Evolutionary conservation across 192 early-diverging fungal genomes (phyloP).

Genomic region (Dimargaris verticillata): DNA sequence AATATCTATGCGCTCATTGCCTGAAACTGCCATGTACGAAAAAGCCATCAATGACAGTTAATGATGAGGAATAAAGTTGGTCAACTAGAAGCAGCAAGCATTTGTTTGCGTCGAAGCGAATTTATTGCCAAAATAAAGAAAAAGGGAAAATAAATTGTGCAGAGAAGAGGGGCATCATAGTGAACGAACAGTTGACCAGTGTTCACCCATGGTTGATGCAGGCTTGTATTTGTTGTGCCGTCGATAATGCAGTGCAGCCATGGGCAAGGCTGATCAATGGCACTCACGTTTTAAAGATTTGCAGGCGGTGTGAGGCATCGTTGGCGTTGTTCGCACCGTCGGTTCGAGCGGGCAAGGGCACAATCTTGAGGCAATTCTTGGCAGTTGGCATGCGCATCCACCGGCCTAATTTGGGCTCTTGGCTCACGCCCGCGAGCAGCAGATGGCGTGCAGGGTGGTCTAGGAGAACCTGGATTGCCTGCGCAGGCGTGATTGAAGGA

Average conservation of each 20-base stretch:
- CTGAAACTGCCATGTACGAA: no score
- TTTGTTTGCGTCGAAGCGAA: no score
- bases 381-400: constrained; percentile 70
- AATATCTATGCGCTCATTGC: no score
- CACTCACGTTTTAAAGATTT: no score
- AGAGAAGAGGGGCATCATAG: not conserved
- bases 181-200: not conserved
- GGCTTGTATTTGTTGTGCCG: no score
- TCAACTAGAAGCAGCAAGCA: no score
- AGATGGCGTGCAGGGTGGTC: not conserved
- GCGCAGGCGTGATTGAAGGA: no score
- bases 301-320: not conserved
- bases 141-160: not conserved
- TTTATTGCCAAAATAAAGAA: not conserved
- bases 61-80: no score
- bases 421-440: constrained; percentile 60
- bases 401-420: constrained; percentile 79
- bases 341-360: constrained; percentile 32
- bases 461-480: not conserved
- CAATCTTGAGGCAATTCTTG: constrained; percentile 53
- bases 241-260: no score
- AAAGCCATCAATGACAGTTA: no score
- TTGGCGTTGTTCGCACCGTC: not conserved
- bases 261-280: no score
- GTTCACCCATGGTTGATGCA: not conserved